phyloP scores from a whole-genome alignment of 345 rosid genomes.

The Euphorbia lathyris region DNA sequence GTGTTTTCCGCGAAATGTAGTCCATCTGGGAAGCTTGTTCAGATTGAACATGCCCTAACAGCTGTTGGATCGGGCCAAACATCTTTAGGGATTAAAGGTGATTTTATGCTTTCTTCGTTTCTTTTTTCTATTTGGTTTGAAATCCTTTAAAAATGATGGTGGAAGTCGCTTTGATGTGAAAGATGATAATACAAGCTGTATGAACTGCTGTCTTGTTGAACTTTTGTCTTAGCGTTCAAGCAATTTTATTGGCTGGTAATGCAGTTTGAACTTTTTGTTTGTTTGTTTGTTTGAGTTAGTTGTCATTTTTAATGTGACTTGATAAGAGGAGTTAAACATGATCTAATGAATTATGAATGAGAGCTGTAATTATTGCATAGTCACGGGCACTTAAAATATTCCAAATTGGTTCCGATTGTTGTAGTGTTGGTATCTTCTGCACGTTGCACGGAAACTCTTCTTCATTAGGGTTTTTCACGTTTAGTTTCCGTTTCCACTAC shows the following conservation, averaged over 20 bases:
- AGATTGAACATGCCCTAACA: slow-evolving; percentile 92
- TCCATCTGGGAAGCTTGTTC: slow-evolving; percentile 97
- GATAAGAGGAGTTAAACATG: not conserved
- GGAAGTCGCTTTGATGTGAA: not conserved
- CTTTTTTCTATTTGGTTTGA: not conserved
- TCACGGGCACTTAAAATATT: not conserved
- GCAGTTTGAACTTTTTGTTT: not conserved
- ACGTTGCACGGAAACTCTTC: too few species aligned
- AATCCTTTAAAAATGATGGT: not conserved
- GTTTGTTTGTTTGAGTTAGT: not conserved
- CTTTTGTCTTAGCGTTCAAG: too few species aligned
- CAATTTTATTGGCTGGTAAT: not conserved
- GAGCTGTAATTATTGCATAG: too few species aligned
- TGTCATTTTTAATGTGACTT: not conserved
- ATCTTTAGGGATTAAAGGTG: slow-evolving; percentile 90
- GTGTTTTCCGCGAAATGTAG: slow-evolving; percentile 32
- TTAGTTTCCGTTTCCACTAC: too few species aligned
- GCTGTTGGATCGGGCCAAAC: slow-evolving; percentile 97
- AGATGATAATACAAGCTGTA: not conserved
- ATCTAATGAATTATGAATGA: too few species aligned
- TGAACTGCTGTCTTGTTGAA: too few species aligned
- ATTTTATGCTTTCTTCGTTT: not conserved
- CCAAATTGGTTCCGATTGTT: not conserved
- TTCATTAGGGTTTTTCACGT: too few species aligned
- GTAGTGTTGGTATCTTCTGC: not conserved